phyloP scores from a whole-genome alignment of 1,284 basidiomycete genomes.

The Ceratobasidium sp. region DNA sequence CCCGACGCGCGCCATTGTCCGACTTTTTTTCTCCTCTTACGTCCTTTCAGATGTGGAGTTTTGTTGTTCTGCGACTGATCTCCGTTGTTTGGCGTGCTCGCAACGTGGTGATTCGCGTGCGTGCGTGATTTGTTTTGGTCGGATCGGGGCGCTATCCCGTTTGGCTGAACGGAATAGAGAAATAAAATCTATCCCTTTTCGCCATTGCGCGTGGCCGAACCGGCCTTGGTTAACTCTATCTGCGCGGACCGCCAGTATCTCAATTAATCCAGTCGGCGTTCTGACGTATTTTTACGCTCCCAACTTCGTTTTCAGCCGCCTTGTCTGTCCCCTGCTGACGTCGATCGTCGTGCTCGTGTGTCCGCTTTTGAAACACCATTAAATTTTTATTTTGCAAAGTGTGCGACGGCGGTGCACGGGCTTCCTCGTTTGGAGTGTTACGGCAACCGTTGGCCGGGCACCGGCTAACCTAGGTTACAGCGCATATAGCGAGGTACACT shows the following conservation, averaged over 20 bases:
- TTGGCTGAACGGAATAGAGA: neutral
- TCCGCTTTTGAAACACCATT: neutral
- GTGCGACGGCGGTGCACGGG: neutral
- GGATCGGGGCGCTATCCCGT: neutral
- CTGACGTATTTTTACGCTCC: neutral
- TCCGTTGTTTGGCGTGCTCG: conserved; percentile 5
- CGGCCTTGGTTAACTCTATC: neutral
- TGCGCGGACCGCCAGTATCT: neutral
- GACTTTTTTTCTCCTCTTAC: neutral
- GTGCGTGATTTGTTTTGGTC: neutral
- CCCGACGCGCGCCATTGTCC: neutral
- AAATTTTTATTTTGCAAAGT: neutral
- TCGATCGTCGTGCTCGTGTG: too few relatives aligned
- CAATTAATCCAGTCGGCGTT: neutral
- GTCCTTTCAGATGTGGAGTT: conserved; percentile 13
- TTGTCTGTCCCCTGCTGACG: neutral
- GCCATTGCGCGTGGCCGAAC: neutral
- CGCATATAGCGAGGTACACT: neutral
- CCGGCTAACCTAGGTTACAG: neutral
- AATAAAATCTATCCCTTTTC: neutral
- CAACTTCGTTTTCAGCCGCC: too few relatives aligned
- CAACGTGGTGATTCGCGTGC: conserved; percentile 32
- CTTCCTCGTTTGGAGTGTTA: neutral
- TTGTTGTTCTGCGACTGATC: conserved; percentile 22
- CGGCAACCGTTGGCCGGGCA: neutral